Conservation (phyloP, 345 rosid genomes). For the Syzygium grande region DNA sequence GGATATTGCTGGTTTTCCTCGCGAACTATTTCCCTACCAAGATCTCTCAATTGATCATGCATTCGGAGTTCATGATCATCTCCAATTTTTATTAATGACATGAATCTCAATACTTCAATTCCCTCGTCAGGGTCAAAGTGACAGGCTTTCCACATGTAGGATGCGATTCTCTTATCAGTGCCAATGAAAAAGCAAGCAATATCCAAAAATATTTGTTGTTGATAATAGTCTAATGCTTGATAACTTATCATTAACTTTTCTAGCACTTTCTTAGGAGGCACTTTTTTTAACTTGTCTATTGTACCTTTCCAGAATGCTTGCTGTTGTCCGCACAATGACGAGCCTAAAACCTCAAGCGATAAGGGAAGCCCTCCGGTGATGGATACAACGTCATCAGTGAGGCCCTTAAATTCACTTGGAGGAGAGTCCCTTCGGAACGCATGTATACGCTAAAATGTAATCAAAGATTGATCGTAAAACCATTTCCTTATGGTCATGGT, state of each 20-base stretch:
- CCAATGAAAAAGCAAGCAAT: too few relatives aligned
- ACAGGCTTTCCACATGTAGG: neutral
- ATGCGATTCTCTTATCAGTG: too few relatives aligned
- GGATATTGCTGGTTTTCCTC: neutral
- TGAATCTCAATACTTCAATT: neutral
- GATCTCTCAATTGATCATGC: neutral
- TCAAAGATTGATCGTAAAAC: too few relatives aligned
- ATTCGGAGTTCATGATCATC: too few relatives aligned
- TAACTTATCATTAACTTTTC: neutral
- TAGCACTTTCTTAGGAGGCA: accelerated
- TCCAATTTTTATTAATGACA: neutral
- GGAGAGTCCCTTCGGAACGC: too few relatives aligned
- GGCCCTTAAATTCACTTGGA: neutral
- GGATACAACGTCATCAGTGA: neutral
- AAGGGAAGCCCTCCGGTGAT: neutral
- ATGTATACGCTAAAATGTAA: too few relatives aligned
- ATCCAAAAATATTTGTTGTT: neutral
- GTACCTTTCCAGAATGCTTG: neutral
- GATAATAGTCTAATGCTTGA: neutral
- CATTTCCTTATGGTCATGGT: too few relatives aligned
- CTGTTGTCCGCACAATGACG: neutral
- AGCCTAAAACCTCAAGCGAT: neutral
- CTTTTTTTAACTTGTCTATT: too few relatives aligned
- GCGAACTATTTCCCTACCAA: neutral
- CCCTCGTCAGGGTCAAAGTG: accelerated